phyloP scores from a whole-genome alignment of 1,139 yeast genomes.

The Wickerhamomyces sp. region DNA sequence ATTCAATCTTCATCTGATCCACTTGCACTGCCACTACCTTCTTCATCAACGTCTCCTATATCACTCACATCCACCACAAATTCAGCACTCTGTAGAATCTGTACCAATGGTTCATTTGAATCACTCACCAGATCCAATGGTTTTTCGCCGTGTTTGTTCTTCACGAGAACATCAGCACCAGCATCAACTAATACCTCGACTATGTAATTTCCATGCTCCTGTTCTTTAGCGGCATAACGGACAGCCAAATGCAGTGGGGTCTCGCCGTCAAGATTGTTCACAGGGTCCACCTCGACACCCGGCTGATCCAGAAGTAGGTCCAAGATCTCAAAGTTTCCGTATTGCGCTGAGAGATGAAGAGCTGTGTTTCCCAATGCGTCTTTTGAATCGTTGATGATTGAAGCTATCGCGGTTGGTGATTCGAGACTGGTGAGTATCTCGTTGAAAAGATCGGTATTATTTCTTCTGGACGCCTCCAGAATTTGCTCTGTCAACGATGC shows the following conservation, averaged over 20 bases:
- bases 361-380: conserved; percentile 85
- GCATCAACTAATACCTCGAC: conserved; percentile 84
- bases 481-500: conserved; percentile 78
- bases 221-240: conserved; percentile 67
- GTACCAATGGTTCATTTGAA: conserved; percentile 47
- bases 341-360: conserved; percentile 73
- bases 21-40: conserved; percentile 15
- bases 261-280: conserved; percentile 65
- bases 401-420: conserved; percentile 46
- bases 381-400: conserved; percentile 58
- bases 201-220: conserved; percentile 80
- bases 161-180: conserved; percentile 72
- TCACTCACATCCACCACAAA: conserved; percentile 42
- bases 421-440: conserved; percentile 47
- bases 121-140: conserved; percentile 67
- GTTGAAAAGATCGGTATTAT: conserved; percentile 71
- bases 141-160: conserved; percentile 56
- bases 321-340: conserved; percentile 84
- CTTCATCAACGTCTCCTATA: conserved; percentile 20
- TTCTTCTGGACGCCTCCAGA: conserved; percentile 82
- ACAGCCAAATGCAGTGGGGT: conserved; percentile 91
- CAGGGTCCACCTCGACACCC: conserved; percentile 87
- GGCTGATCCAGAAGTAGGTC: conserved; percentile 80
- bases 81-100: conserved; percentile 76
- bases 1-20: conserved; percentile 25